A percentile compares a stretch with the other conserved stretches of the same genome.
Conservation (phyloP, 2,329 filamentous ascomycete genomes). For the Xylariaceae sp. region DNA sequence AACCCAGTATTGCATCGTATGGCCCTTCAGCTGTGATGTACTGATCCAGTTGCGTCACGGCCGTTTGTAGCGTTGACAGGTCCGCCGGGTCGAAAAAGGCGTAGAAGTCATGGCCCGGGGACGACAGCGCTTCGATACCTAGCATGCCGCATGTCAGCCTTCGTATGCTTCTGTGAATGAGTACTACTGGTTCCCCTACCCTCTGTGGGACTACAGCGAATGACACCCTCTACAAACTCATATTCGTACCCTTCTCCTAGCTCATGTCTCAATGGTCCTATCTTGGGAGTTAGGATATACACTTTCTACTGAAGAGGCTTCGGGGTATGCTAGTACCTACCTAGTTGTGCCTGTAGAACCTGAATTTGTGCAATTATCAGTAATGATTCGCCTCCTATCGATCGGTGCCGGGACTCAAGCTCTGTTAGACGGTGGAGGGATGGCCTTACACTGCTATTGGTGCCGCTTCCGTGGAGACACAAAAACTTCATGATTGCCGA, state of each 20-base stretch:
- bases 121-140: neutral
- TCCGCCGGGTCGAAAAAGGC: neutral
- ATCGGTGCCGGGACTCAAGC: too few species aligned
- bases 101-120: neutral
- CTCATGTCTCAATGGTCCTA: neutral
- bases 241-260: neutral
- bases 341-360: too few species aligned
- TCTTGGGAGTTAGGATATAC: neutral
- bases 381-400: too few species aligned
- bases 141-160: neutral
- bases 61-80: neutral
- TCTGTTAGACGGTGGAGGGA: too few species aligned
- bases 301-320: too few species aligned
- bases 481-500: neutral
- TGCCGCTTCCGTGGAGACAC: neutral
- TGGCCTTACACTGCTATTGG: neutral
- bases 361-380: too few species aligned
- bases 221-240: conserved; percentile 1
- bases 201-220: neutral
- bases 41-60: neutral
- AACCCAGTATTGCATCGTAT: neutral
- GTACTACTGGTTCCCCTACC: too few species aligned
- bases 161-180: neutral
- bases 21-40: neutral
- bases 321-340: too few species aligned